These are phyloP conservation scores for Cyathus striatus DNA, from an alignment of 768 basidiomycete genomes.

Conservation along the genomic window DNA sequence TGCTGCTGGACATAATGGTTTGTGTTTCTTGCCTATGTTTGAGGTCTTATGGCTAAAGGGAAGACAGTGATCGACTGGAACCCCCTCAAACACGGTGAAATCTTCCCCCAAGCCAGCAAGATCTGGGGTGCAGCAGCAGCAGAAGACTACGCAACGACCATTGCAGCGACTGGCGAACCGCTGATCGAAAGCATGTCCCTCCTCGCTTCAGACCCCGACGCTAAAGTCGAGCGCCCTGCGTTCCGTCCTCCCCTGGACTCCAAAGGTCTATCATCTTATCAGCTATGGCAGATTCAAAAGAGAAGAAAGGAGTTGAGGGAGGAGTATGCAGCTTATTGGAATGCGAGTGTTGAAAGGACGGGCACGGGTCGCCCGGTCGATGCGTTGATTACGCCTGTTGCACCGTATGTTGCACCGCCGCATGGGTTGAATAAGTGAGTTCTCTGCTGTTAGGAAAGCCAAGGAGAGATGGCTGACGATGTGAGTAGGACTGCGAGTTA, in stretches of 20 bases:
- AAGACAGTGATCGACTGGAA: slow-evolving; percentile 65
- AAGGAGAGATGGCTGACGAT: slow-evolving; percentile 5
- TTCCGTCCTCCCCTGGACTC: slow-evolving; percentile 20
- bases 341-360: slow-evolving; percentile 41
- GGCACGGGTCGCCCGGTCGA: slow-evolving; percentile 73
- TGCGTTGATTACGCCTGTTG: slow-evolving; percentile 63
- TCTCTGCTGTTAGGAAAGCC: neutral
- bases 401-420: slow-evolving; percentile 55
- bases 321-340: slow-evolving; percentile 61
- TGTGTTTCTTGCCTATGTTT: too few species aligned
- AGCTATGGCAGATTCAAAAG: slow-evolving; percentile 67
- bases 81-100: slow-evolving; percentile 45
- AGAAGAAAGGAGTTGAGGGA: slow-evolving; percentile 42
- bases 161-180: slow-evolving; percentile 47
- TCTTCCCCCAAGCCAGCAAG: slow-evolving; percentile 26
- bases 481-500: slow-evolving; percentile 43
- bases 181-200: slow-evolving; percentile 42
- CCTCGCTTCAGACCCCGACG: slow-evolving; percentile 14
- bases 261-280: slow-evolving; percentile 46
- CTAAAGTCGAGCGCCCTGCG: slow-evolving; percentile 1
- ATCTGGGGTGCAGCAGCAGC: slow-evolving; percentile 44
- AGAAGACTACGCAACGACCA: slow-evolving; percentile 38
- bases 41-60: neutral
- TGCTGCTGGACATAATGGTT: slow-evolving; percentile 62
- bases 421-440: slow-evolving; percentile 55